Evolutionary conservation across 2,329 filamentous ascomycete species (phyloP), one percentile per base, ranked within the genome.

Genomic region (Epichloe gansuensis): DNA sequence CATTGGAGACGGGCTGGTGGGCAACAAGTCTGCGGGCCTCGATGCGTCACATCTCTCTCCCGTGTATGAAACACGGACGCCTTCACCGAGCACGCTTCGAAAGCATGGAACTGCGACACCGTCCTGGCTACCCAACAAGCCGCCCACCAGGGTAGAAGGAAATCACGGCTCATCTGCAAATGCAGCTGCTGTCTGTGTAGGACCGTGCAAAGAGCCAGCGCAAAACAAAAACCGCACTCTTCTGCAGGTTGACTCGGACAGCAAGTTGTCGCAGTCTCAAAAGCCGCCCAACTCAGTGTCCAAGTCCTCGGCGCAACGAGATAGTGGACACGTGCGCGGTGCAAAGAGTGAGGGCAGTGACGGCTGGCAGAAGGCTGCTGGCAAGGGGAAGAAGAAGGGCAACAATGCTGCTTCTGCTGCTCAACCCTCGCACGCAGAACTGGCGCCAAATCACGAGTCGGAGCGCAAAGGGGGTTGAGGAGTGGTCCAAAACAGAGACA

Each of bases 51-150:
- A 75, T 58, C 72, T 91, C 2, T 90, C 86, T 0, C 86, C 86
- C 0, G 86, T 90, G 0, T 85, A 85, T 51, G 86, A 90, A 68
- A 77, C 79, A 5, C 75, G 78, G n/a, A 85, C 83, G 0, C 83
- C 85, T 2, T 88, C 86, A 2, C 85, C 86, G 1, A 85, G 76
- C 3, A 72, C 76, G 12, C 70, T 71, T 52, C 75, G 83, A 52
- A 81, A 75, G 47, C 69, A 75, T 12, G 50, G 21, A 3, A 11
- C 23, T 3, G 46, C 28, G 17, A 28, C 17, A 5, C 35, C 67
- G 2, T 61, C 67, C 12, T 54, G 60, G 17, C 62, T 60, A 43
- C 52, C 60, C 28, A 64, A 62, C 17, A 63, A 62, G 46, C 57
- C n/a, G 59, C 56, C 48, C 28, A 17, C 21, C 11, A 46, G 55